Evolutionary conservation across 139 green algal species (phyloP).

Genomic region (Tetraselmis chui): DNA sequence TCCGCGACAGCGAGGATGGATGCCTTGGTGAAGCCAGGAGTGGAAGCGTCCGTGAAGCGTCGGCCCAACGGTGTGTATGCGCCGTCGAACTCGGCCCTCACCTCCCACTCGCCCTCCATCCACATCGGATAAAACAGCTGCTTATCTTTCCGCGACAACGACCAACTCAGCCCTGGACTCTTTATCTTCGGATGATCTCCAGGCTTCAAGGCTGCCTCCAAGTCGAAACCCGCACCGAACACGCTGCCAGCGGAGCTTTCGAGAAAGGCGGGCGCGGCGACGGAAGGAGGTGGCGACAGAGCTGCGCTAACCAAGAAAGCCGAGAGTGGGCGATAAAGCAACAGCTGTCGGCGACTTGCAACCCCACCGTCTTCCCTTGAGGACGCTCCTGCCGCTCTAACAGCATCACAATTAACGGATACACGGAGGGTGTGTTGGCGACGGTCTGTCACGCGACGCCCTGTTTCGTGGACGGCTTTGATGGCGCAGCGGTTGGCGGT

Average conservation of each 20-base stretch:
- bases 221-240: neutral
- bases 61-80: slow-evolving; percentile 17
- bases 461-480: no score
- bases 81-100: slow-evolving; percentile 6
- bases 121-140: slow-evolving; percentile 13
- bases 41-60: slow-evolving; percentile 8
- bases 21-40: slow-evolving; percentile 21
- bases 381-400: no score
- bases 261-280: neutral
- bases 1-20: slow-evolving; percentile 28
- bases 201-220: neutral
- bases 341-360: no score
- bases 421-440: no score
- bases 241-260: neutral
- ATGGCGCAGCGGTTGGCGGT: no score
- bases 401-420: no score
- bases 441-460: no score
- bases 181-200: neutral
- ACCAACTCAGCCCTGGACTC: neutral
- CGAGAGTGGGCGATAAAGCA: no score
- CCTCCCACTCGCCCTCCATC: slow-evolving; percentile 18
- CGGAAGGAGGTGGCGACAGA: no score
- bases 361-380: no score
- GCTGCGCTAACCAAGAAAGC: no score
- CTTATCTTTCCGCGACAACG: neutral